Base-by-base conservation (phyloP, 202 grass and related monocot genomes). In the Eragrostis tef region DNA sequence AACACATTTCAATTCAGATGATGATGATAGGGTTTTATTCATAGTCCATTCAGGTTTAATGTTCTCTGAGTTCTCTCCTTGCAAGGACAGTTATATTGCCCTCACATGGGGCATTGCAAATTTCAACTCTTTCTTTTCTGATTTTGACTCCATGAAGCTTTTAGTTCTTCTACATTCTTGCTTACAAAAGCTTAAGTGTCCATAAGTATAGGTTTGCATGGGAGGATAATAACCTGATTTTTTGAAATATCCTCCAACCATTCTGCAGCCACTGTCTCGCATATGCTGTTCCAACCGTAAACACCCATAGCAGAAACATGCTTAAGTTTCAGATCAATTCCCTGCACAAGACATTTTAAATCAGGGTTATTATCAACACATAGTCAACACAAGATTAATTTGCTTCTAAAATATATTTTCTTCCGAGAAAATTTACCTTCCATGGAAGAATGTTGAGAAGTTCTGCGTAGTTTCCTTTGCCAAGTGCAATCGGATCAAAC, bases 201-300 rank as follows among this genome's bases (percentile, higher is more conserved):
- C 16, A 61, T 34, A 86, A 74, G 24, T 79, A 89, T 21, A 85
- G 44, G 42, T 64, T 27, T 64, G 50, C 48, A 79, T 82, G 47
- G 74, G 62, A 58, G 71, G 36, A 85, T 52, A 62, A 86, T 59
- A 72, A 99, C 96, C 96, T 99, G 96, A 75, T 99, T 96, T 74
- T 96, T 92, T 54, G 96, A 94, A 85, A 99, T 93, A 67, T 99
- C 96, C 81, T 99, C 96, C 80, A 99, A 86, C 96, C 93, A 99
- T 34, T 93, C 96, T 2, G 85, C 90, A 81, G 90, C 80, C 79
- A 99, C 78, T 75, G 87, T 91, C 83, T 99, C 96, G 75, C 87
- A 93, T 77, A 99, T 90, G 69, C 79, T 99, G 61, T 87, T 93
- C 90, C 90, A 99, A 53, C 96, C 96, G 59, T 96, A 99, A 88